Percentiles rank a stretch among this genome's conserved stretches.
phyloP scores from a whole-genome alignment of 495 filamentous ascomycete genomes.

The Penicillium canescens region DNA sequence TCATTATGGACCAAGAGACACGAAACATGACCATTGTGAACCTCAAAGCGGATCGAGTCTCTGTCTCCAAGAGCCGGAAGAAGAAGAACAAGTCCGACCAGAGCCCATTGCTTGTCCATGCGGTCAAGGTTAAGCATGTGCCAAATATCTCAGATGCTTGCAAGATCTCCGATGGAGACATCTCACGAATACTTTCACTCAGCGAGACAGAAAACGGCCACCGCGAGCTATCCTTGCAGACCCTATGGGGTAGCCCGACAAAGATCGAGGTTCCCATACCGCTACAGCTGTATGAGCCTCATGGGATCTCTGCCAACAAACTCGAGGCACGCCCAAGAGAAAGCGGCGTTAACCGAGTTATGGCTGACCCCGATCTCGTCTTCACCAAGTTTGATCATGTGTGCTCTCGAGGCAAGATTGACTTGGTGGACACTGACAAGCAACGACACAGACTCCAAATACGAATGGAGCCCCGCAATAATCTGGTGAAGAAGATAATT shows the following conservation, averaged over 20 bases:
- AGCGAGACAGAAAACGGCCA: slow-evolving; percentile 62
- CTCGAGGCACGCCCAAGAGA: slow-evolving; percentile 41
- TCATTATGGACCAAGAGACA: slow-evolving; percentile 66
- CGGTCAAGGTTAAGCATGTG: slow-evolving; percentile 40
- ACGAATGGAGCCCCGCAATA: slow-evolving; percentile 62
- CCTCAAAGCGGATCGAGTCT: slow-evolving; percentile 45
- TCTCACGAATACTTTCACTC: slow-evolving; percentile 69
- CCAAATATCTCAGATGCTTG: slow-evolving; percentile 71
- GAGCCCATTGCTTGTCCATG: slow-evolving; percentile 40
- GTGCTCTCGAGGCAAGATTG: slow-evolving; percentile 55
- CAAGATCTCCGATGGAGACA: slow-evolving; percentile 66
- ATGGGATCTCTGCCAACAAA: slow-evolving; percentile 35
- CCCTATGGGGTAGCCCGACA: slow-evolving; percentile 68
- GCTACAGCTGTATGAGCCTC: slow-evolving; percentile 46
- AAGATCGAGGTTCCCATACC: slow-evolving; percentile 54
- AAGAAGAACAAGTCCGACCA: slow-evolving; percentile 32
- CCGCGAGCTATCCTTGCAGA: slow-evolving; percentile 68
- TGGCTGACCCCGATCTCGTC: slow-evolving; percentile 48
- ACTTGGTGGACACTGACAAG: slow-evolving; percentile 61
- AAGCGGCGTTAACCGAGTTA: slow-evolving; percentile 52
- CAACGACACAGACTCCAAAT: slow-evolving; percentile 65
- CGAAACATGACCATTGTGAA: slow-evolving; percentile 67
- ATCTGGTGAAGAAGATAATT: slow-evolving; percentile 58
- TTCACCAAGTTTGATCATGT: slow-evolving; percentile 46
- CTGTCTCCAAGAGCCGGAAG: slow-evolving; percentile 30